A percentile compares a stretch with the other conserved stretches of the same genome.
phyloP scores from a whole-genome alignment of 192 early-diverging fungal genomes.

The Coemansia umbellata region DNA sequence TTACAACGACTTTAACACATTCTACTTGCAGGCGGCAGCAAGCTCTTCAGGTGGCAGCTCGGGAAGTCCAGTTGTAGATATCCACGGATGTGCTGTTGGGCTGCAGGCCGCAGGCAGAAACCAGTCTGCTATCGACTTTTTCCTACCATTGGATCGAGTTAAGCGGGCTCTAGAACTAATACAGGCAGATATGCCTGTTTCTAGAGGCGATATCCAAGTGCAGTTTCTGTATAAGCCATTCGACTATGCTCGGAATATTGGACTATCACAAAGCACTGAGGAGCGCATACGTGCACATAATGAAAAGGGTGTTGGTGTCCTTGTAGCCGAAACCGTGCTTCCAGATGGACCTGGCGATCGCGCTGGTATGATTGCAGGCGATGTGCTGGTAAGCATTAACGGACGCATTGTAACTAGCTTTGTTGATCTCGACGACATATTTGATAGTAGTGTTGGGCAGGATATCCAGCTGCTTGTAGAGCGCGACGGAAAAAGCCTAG shows the following conservation, averaged over 20 bases:
- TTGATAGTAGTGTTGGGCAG: slow-evolving; percentile 58
- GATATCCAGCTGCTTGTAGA: slow-evolving; percentile 52
- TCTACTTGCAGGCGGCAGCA: slow-evolving; percentile 72
- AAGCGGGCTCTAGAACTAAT: slow-evolving; percentile 59
- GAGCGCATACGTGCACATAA: slow-evolving; percentile 54
- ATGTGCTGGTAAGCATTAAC: slow-evolving; percentile 62
- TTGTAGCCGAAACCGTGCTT: slow-evolving; percentile 56
- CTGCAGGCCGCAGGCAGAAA: slow-evolving; percentile 48
- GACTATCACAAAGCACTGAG: slow-evolving; percentile 60
- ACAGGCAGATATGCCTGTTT: slow-evolving; percentile 51
- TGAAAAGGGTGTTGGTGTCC: slow-evolving; percentile 62
- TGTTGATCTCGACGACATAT: slow-evolving; percentile 54
- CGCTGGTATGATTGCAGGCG: slow-evolving; percentile 56
- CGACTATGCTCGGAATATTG: slow-evolving; percentile 64
- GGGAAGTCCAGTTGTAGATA: slow-evolving; percentile 70
- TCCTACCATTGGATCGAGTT: slow-evolving; percentile 67
- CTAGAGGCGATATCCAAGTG: slow-evolving; percentile 68
- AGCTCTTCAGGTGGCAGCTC: slow-evolving; percentile 68
- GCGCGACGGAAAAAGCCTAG: slow-evolving; percentile 50
- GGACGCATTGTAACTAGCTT: slow-evolving; percentile 61
- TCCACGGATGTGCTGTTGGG: slow-evolving; percentile 69
- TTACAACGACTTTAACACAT: slow-evolving; percentile 76
- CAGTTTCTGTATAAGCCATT: slow-evolving; percentile 66
- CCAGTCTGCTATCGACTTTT: slow-evolving; percentile 62
- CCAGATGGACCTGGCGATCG: slow-evolving; percentile 64